Evolutionary conservation across 176 grass and related monocot genomes (phyloP), one percentile per base, ranked within the genome.

Genomic region (Chrysopogon serrulatus): DNA sequence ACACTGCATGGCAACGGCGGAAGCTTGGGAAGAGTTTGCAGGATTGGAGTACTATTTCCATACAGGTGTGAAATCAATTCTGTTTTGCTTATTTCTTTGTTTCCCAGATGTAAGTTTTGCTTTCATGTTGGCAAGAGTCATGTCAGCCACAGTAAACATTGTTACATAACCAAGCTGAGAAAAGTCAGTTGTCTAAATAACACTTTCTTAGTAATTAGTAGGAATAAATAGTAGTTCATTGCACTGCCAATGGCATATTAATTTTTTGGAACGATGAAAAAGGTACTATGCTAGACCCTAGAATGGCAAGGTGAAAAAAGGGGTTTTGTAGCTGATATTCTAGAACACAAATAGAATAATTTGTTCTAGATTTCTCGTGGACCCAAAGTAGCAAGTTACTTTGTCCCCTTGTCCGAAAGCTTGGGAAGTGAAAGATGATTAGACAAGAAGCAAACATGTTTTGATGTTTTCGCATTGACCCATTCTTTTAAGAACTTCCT

Each of bases 11-110:
- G 96, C 96, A 98, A 85, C 84, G 96, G 6, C 96, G 93, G 68
- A 98, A 98, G 82, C 96, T 98, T 89, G 96, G 96, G 59, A 98
- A 98, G 84, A 93, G 90, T 61, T 88, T 98, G 73, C 96, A 98
- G 73, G 96, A 98, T 62, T 98, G 96, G 96, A 93, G 96, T 86
- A 82, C 92, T 67, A 90, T 98, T 85, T 98, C 91, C 48, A 92
- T 98, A 90, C 96, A 98, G 89, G 96, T 98, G 68, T 90, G 40
- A 85, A 78, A 23, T 48, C 39, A 77, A 34, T 77, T 39, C 21
- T 68, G 31, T 53, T 85, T 68, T 79, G 32, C 17, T 67, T 18
- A 27, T 31, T 82, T 42, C 21, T 78, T 86, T n/a, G n/a, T 45
- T 56, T 36, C 26, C 53, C 48, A 47, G 70, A 47, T 10, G 9